phyloP scores from a whole-genome alignment of 768 basidiomycete genomes.

The Tephrocybe sp. region DNA sequence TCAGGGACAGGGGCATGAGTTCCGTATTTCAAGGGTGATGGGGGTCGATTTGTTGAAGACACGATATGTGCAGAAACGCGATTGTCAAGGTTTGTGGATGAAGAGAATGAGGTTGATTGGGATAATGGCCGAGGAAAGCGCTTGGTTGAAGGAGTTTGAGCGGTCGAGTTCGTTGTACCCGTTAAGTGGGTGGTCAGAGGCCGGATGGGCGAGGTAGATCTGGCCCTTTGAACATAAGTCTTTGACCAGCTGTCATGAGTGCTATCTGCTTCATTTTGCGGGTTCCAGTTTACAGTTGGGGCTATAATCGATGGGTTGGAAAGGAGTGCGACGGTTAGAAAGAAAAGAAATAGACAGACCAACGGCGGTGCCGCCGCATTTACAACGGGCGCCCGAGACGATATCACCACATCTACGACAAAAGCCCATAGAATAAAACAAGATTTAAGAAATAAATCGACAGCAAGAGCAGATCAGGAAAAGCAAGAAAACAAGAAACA shows the following conservation, averaged over 20 bases:
- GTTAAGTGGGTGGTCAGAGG: conserved; percentile 23
- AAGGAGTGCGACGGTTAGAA: background rate
- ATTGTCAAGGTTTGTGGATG: conserved; percentile 34
- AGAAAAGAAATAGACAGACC: conserved; percentile 46
- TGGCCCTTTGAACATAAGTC: conserved; percentile 64
- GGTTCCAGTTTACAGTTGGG: conserved; percentile 67
- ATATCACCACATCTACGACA: conserved; percentile 87
- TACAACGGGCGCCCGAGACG: conserved; percentile 66
- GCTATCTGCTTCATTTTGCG: conserved; percentile 35
- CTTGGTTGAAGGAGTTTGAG: conserved; percentile 30
- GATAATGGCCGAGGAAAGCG: conserved; percentile 50
- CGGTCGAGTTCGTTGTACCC: conserved; percentile 14
- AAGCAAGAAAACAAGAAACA: conserved; percentile 1
- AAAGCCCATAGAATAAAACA: conserved; percentile 59
- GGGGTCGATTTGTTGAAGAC: conserved; percentile 46
- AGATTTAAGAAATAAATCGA: conserved; percentile 6
- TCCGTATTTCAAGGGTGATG: conserved; percentile 55
- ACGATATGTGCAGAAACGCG: conserved; percentile 59
- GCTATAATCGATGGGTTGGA: conserved; percentile 35
- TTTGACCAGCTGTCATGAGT: conserved; percentile 74
- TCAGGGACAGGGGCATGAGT: conserved; percentile 52
- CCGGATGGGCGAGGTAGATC: conserved; percentile 37
- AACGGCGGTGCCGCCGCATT: conserved; percentile 76
- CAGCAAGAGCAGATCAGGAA: conserved; percentile 7
- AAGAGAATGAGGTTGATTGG: conserved; percentile 24